phyloP scores from a whole-genome alignment of 164 flowering plant genomes.

The Vitis rupestris region DNA sequence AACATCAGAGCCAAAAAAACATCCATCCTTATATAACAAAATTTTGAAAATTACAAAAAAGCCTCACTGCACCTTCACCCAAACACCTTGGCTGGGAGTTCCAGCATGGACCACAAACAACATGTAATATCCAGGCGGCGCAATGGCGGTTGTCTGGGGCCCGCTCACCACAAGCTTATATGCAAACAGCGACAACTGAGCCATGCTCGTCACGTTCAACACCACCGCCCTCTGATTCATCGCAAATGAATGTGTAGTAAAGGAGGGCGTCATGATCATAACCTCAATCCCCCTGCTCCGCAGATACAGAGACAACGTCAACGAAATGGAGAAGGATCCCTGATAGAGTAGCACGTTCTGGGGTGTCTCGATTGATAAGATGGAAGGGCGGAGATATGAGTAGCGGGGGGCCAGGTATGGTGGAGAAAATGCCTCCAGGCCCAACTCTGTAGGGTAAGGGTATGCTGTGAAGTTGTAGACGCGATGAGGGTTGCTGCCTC shows the following conservation, averaged over 20 bases:
- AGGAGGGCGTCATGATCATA: slow-evolving; percentile 64
- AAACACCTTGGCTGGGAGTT: slow-evolving; percentile 58
- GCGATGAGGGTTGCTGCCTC: slow-evolving; percentile 85
- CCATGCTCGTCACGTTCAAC: slow-evolving; percentile 23
- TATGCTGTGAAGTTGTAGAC: slow-evolving; percentile 53
- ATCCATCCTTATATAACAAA: not conserved
- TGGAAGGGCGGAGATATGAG: slow-evolving; percentile 39
- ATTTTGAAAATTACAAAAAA: not conserved
- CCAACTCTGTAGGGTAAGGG: slow-evolving; percentile 70
- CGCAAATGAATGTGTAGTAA: slow-evolving; percentile 67
- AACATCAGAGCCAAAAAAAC: not conserved
- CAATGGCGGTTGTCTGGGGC: slow-evolving; percentile 48
- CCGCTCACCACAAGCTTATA: slow-evolving; percentile 44
- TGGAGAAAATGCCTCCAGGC: slow-evolving; percentile 72
- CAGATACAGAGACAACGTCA: slow-evolving; percentile 20
- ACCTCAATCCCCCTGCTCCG: slow-evolving; percentile 32
- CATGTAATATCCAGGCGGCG: slow-evolving; percentile 89
- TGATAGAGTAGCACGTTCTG: slow-evolving; percentile 28
- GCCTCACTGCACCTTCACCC: slow-evolving; percentile 56
- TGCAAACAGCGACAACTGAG: slow-evolving; percentile 23
- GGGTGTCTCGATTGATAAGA: slow-evolving; percentile 30
- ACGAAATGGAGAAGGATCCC: slow-evolving; percentile 36
- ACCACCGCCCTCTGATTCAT: slow-evolving; percentile 79
- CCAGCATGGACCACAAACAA: slow-evolving; percentile 68
- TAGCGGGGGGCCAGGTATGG: slow-evolving; percentile 37